A percentile compares a stretch with the other conserved stretches of the same genome.
Conservation (phyloP, 1,139 yeast genomes). For the Debaryomycetaceae sp. region DNA sequence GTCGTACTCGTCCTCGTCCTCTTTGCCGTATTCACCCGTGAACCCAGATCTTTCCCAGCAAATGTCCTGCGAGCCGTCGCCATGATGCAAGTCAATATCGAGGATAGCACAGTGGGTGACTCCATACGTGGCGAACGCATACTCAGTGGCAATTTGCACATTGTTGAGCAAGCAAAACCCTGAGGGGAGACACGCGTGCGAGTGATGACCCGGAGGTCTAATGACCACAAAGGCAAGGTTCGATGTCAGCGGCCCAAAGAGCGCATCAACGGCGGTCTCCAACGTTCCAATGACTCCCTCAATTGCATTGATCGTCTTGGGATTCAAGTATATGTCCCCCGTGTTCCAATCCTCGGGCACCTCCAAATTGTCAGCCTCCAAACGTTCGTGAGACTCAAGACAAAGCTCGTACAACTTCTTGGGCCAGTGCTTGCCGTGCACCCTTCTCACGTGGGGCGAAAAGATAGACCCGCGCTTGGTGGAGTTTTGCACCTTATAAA, state of each 20-base stretch:
- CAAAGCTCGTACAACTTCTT: slow-evolving; percentile 56
- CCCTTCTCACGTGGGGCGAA: slow-evolving; percentile 58
- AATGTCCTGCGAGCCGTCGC: slow-evolving; percentile 89
- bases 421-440: slow-evolving; percentile 81
- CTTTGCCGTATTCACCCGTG: slow-evolving; percentile 46
- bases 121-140: slow-evolving; percentile 60
- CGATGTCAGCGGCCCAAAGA: slow-evolving; percentile 23
- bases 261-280: slow-evolving; percentile 65
- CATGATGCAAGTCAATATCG: slow-evolving; percentile 85
- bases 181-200: slow-evolving; percentile 79
- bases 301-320: slow-evolving; percentile 65
- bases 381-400: slow-evolving; percentile 51
- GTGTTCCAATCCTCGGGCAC: slow-evolving; percentile 82
- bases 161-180: slow-evolving; percentile 86
- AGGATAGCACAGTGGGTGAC: slow-evolving; percentile 80
- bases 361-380: slow-evolving; percentile 56
- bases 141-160: slow-evolving; percentile 78
- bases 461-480: slow-evolving; percentile 43
- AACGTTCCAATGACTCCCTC: slow-evolving; percentile 80
- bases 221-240: slow-evolving; percentile 65
- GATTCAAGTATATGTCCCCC: slow-evolving; percentile 75
- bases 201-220: slow-evolving; percentile 88
- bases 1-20: slow-evolving; percentile 36
- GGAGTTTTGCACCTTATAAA: slow-evolving; percentile 50
- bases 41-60: slow-evolving; percentile 79